Percentiles rank a stretch among this genome's conserved stretches.
Evolutionary conservation across 2,329 filamentous ascomycete species (phyloP).

Genomic region (Curvularia hawaiiensis): DNA sequence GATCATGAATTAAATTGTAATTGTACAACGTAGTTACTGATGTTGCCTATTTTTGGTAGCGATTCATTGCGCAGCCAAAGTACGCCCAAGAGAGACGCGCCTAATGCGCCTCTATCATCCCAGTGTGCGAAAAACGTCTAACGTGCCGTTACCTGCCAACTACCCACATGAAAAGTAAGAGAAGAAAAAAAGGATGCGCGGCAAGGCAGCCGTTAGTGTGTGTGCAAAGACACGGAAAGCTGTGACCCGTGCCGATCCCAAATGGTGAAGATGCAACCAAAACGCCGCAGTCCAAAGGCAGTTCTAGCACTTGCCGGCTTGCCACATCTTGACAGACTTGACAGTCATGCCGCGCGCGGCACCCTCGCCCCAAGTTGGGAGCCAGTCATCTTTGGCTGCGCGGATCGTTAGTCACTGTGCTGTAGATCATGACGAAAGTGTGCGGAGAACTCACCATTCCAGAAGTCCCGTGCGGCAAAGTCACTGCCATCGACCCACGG

Average conservation of each 20-base stretch:
- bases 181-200: background rate
- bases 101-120: slow-evolving; percentile 11
- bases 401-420: slow-evolving; percentile 67
- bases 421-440: background rate
- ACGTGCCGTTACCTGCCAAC: slow-evolving; percentile 4
- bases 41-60: background rate
- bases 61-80: background rate
- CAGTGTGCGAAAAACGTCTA: slow-evolving; percentile 6
- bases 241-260: background rate
- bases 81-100: slow-evolving; percentile 4
- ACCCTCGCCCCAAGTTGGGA: slow-evolving; percentile 68
- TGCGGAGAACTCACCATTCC: slow-evolving; percentile 23
- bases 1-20: slow-evolving; percentile 4
- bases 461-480: slow-evolving; percentile 31
- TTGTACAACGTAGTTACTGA: slow-evolving; percentile 3
- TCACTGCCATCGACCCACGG: slow-evolving; percentile 63
- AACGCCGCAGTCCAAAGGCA: background rate
- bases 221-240: background rate
- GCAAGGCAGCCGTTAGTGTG: background rate
- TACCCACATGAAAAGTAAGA: background rate
- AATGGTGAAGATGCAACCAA: background rate
- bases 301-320: slow-evolving; percentile 41
- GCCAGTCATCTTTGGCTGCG: slow-evolving; percentile 61
- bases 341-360: slow-evolving; percentile 66
- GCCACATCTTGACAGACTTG: slow-evolving; percentile 64